phyloP scores from a whole-genome alignment of 441 rosid species.

The Gossypium trilobum region DNA sequence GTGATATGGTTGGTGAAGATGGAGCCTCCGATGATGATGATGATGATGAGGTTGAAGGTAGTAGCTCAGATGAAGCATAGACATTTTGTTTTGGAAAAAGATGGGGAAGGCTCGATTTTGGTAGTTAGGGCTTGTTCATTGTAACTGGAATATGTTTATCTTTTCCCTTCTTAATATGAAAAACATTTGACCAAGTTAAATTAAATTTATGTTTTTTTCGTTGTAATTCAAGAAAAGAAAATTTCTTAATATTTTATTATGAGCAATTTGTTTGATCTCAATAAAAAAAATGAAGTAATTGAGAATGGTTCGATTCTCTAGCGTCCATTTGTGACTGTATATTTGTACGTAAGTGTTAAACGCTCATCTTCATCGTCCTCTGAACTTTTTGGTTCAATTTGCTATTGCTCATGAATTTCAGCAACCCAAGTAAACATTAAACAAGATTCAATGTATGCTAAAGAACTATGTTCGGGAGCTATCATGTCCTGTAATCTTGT shows the following conservation, averaged over 20 bases:
- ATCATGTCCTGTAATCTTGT: too few relatives aligned
- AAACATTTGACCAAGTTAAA: not conserved
- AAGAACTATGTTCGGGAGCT: too few relatives aligned
- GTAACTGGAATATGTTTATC: not conserved
- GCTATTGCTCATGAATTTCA: too few relatives aligned
- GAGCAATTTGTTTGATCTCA: not conserved
- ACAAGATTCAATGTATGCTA: too few relatives aligned
- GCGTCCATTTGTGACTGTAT: too few relatives aligned
- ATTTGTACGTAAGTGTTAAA: too few relatives aligned
- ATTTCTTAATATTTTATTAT: not conserved
- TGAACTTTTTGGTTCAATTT: too few relatives aligned
- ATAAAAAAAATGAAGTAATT: not conserved
- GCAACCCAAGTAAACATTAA: too few relatives aligned
- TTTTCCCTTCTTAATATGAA: not conserved
- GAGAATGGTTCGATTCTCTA: too few relatives aligned
- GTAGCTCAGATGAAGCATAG: not conserved
- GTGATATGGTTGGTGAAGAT: constrained; percentile 17
- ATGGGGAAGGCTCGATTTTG: not conserved
- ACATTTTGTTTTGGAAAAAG: not conserved
- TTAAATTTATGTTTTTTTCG: not conserved
- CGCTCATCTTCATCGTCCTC: too few relatives aligned
- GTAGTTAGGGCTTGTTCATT: not conserved
- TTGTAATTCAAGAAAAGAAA: not conserved
- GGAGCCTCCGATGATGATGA: not conserved
- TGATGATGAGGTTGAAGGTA: not conserved